Evolutionary conservation across 2,329 filamentous ascomycete species (phyloP).

Genomic region (Cercospora nicotianae): DNA sequence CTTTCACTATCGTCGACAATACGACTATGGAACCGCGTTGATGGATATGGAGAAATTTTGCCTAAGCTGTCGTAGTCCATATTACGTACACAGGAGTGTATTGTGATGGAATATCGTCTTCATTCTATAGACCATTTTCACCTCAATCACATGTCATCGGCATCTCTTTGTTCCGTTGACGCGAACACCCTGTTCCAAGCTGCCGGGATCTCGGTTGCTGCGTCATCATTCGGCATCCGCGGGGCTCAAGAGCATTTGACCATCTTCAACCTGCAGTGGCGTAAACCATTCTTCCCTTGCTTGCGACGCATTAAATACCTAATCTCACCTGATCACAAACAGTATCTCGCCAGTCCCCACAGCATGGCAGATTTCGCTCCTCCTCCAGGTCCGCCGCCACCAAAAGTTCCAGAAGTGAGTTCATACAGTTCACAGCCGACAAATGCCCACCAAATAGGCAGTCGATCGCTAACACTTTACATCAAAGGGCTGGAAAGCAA

Average conservation of each 20-base stretch:
- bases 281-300: background rate
- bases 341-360: background rate
- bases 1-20: no score
- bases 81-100: no score
- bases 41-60: no score
- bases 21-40: no score
- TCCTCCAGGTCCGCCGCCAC: conserved; percentile 34
- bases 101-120: no score
- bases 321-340: background rate
- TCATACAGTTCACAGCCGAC: background rate
- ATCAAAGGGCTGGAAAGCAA: conserved; percentile 72
- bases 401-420: conserved; percentile 27
- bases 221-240: background rate
- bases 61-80: no score
- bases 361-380: conserved; percentile 39
- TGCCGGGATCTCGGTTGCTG: background rate
- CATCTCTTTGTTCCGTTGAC: background rate
- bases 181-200: background rate
- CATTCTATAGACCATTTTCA: no score
- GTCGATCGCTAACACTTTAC: background rate
- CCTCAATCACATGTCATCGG: background rate
- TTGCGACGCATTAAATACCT: background rate
- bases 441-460: background rate
- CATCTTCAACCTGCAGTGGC: background rate
- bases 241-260: background rate